A percentile compares a stretch with the other conserved stretches of the same genome.
phyloP scores from a whole-genome alignment of 345 rosid species.

The Bruguiera gymnorhiza region DNA sequence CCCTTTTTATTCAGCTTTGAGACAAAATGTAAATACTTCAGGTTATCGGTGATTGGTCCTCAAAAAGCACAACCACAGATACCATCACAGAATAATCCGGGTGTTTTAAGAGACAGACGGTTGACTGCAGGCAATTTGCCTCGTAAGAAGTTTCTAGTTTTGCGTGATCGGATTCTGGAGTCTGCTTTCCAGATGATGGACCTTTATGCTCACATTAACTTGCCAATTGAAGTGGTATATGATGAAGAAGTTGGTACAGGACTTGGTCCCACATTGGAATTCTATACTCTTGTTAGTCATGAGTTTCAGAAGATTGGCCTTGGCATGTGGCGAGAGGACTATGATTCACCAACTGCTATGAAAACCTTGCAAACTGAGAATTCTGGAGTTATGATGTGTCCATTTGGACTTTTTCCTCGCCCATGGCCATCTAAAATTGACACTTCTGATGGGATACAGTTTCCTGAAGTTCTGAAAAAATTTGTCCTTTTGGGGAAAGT shows the following conservation, averaged over 20 bases:
- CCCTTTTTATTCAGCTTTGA: constrained; percentile 90
- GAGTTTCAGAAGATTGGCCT: constrained; percentile 76
- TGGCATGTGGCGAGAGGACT: constrained; percentile 88
- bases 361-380: constrained; percentile 24
- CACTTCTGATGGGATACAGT: constrained; percentile 36
- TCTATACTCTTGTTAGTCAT: constrained; percentile 77
- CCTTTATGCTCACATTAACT: constrained; percentile 47
- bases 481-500: constrained; percentile 79
- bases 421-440: constrained; percentile 58
- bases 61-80: constrained; percentile 38
- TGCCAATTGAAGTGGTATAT: constrained; percentile 76
- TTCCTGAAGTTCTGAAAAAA: constrained; percentile 50
- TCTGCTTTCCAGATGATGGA: constrained; percentile 89
- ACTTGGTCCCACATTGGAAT: constrained; percentile 96
- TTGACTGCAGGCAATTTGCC: constrained; percentile 37
- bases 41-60: constrained; percentile 72
- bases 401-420: constrained; percentile 74
- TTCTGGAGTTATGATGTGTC: constrained; percentile 31
- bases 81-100: constrained; percentile 42
- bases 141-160: constrained; percentile 74
- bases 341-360: constrained; percentile 25
- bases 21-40: constrained; percentile 68
- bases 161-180: constrained; percentile 64
- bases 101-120: constrained; percentile 48
- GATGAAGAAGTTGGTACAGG: constrained; percentile 96